Conservation (phyloP, 2,329 filamentous ascomycete genomes). For the Botryosphaeria dothidea region DNA sequence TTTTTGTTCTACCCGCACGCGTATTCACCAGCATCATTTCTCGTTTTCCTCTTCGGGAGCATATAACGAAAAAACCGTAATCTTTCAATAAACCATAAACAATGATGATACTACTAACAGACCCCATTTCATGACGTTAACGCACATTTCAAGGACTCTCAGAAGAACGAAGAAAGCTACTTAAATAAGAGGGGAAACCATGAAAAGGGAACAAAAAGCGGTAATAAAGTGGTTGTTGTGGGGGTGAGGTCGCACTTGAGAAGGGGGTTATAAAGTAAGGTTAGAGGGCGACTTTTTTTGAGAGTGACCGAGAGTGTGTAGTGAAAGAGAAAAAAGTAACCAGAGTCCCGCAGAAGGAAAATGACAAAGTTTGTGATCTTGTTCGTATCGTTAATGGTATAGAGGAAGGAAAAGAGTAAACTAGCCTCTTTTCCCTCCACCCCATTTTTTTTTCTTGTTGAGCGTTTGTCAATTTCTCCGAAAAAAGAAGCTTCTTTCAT, state of each 20-base stretch:
- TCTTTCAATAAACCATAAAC: background rate
- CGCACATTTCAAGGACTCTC: conserved; percentile 13
- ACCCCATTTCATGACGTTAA: conserved; percentile 9
- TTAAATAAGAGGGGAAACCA: background rate
- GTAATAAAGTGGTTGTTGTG: background rate
- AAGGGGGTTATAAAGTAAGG: background rate
- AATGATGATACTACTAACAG: background rate
- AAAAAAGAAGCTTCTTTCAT: background rate
- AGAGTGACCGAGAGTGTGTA: too few relatives aligned
- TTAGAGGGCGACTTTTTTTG: too few relatives aligned
- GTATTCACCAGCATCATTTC: too few relatives aligned
- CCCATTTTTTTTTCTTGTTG: background rate
- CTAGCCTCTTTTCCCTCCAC: conserved; percentile 4
- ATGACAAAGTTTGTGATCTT: conserved; percentile 6
- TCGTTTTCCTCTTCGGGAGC: too few relatives aligned
- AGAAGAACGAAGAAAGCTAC: background rate
- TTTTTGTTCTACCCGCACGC: too few relatives aligned
- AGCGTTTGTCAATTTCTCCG: conserved; percentile 9
- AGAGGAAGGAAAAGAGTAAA: conserved; percentile 6
- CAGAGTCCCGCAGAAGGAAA: background rate
- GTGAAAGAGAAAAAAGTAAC: too few relatives aligned
- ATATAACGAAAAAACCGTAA: too few relatives aligned
- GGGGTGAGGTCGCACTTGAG: background rate
- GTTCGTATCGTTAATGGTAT: conserved; percentile 7
- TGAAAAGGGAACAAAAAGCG: background rate